A percentile compares a stretch with the other conserved stretches of the same genome.
phyloP scores from a whole-genome alignment of 352 stramenopile genomes.

The Pythium dissotocum region DNA sequence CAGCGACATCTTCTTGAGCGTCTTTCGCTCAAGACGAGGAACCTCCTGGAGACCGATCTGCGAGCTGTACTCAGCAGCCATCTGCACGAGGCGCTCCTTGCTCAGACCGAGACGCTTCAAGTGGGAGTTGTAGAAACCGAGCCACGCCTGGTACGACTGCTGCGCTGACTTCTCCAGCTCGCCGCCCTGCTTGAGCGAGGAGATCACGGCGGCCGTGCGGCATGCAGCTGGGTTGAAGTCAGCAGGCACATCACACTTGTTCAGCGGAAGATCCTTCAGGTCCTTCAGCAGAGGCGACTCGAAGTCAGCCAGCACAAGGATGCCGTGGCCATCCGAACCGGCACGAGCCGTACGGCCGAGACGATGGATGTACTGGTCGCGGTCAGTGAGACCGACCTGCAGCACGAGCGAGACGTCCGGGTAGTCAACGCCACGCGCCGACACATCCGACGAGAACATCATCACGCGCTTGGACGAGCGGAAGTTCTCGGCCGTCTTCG shows the following conservation, averaged over 20 bases:
- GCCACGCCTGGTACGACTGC: slow-evolving; percentile 93
- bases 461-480: slow-evolving; percentile 82
- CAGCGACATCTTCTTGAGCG: slow-evolving; percentile 70
- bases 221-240: slow-evolving; percentile 21
- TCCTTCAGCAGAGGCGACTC: slow-evolving; percentile 75
- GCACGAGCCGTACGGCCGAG: slow-evolving; percentile 92
- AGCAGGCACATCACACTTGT: slow-evolving; percentile 25
- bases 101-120: slow-evolving; percentile 41
- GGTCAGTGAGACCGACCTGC: slow-evolving; percentile 82
- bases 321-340: slow-evolving; percentile 82
- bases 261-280: slow-evolving; percentile 66
- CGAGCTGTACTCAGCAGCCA: slow-evolving; percentile 48
- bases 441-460: slow-evolving; percentile 95
- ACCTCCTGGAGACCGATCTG: slow-evolving; percentile 44
- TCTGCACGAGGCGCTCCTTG: slow-evolving; percentile 54
- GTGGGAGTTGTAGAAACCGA: slow-evolving; percentile 94
- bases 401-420: slow-evolving; percentile 91
- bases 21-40: slow-evolving; percentile 68
- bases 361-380: slow-evolving; percentile 95
- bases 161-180: slow-evolving; percentile 79
- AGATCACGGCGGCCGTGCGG: slow-evolving; percentile 33
- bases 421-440: slow-evolving; percentile 94
- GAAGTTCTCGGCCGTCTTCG: slow-evolving; percentile 89
- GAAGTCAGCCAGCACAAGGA: slow-evolving; percentile 86
- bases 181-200: slow-evolving; percentile 40